These are phyloP conservation scores for Nannizziopsis arthrosporioides DNA, from an alignment of 2,329 filamentous ascomycete genomes.

Conservation along the genomic window DNA sequence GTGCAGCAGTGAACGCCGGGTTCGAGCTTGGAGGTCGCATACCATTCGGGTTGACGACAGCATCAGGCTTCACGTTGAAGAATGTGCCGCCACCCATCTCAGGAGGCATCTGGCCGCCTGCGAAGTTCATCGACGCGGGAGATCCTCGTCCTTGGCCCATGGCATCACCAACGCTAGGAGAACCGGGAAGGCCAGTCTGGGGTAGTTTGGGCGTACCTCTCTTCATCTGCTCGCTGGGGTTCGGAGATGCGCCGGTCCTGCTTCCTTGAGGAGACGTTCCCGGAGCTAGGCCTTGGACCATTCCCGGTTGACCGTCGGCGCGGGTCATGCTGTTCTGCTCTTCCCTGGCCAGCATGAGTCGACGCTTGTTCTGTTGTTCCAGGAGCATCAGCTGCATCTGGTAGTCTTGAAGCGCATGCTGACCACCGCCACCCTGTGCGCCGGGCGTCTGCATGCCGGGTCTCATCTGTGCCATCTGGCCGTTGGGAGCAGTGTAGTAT, in stretches of 20 bases:
- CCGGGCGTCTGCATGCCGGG: constrained; percentile 22
- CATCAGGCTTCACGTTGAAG: constrained; percentile 34
- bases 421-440: constrained; percentile 31
- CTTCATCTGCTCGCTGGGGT: constrained; percentile 52
- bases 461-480: constrained; percentile 39
- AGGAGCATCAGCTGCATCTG: constrained; percentile 60
- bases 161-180: constrained; percentile 45
- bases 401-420: constrained; percentile 57
- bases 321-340: constrained; percentile 52
- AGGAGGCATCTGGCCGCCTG: constrained; percentile 40
- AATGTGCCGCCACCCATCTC: constrained; percentile 32
- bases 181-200: constrained; percentile 45
- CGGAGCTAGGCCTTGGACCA: constrained; percentile 34
- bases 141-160: constrained; percentile 48
- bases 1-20: constrained; percentile 34
- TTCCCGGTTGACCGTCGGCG: constrained; percentile 38
- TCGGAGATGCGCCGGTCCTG: constrained; percentile 48
- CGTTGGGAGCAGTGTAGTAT: constrained; percentile 44
- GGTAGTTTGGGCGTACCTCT: constrained; percentile 50
- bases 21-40: constrained; percentile 51
- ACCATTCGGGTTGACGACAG: constrained; percentile 33
- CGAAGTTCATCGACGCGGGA: constrained; percentile 48
- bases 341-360: constrained; percentile 54
- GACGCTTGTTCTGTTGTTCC: constrained; percentile 58
- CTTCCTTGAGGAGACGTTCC: constrained; percentile 49